A percentile compares a stretch with the other conserved stretches of the same genome.
These are phyloP conservation scores for Tricholoma sp. DNA, from an alignment of 768 basidiomycete species.

Conservation along the genomic window DNA sequence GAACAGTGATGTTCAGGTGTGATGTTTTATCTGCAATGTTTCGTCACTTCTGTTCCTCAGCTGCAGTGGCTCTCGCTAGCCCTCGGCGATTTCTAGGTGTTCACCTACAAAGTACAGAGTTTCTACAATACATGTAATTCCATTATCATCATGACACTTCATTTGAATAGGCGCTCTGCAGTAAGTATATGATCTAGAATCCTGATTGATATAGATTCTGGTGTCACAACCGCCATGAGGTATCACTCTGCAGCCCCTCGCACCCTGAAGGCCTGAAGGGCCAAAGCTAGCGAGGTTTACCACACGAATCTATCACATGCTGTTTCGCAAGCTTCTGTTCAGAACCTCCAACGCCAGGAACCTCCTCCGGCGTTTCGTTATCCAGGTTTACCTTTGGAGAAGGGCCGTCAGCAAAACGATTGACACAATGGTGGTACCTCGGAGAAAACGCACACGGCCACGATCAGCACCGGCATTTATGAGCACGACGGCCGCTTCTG, in stretches of 20 bases:
- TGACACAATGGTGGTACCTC: slow-evolving; percentile 10
- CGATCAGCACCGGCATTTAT: slow-evolving; percentile 97
- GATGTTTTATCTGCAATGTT: no score
- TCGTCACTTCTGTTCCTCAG: no score
- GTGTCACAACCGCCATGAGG: neutral
- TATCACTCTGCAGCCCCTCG: slow-evolving; percentile 5
- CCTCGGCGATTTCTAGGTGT: no score
- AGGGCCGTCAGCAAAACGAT: slow-evolving; percentile 11
- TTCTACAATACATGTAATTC: no score
- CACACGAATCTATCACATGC: slow-evolving; percentile 74
- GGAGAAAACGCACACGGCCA: slow-evolving; percentile 56
- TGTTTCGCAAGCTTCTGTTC: slow-evolving; percentile 79
- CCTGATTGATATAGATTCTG: neutral
- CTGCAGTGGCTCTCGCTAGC: no score
- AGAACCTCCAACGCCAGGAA: slow-evolving; percentile 84
- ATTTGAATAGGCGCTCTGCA: neutral
- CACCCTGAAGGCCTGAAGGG: slow-evolving; percentile 16
- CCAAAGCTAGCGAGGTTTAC: slow-evolving; percentile 36
- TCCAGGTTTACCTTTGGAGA: slow-evolving; percentile 72
- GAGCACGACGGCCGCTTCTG: slow-evolving; percentile 81
- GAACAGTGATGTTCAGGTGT: no score
- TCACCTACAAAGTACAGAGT: no score
- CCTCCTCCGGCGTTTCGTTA: slow-evolving; percentile 78
- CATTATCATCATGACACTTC: neutral
- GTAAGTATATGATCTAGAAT: neutral